Evolutionary conservation across 2,329 filamentous ascomycete species (phyloP), one percentile per base, ranked within the genome.

Genomic region (Geosmithia flava): DNA sequence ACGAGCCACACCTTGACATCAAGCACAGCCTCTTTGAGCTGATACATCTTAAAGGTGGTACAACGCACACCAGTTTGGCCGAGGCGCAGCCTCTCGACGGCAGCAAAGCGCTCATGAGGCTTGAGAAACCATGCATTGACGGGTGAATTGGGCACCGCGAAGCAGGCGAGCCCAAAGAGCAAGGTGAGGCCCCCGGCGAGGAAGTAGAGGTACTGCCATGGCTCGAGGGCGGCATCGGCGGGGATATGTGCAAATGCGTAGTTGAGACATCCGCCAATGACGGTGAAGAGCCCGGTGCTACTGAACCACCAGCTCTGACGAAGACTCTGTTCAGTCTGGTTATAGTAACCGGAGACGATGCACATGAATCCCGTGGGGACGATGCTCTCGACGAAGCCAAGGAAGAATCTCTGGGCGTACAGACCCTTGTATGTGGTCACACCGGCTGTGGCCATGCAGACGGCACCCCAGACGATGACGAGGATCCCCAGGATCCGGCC

Each of bases 361-460:
- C 66, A 67, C 68, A 74, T 73, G 55, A 74, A 74, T 0, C 65
- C 64, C 0, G 71, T 74, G 0, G 72, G 71, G 10, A 76, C 67
- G 16, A 74, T 67, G 47, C 65, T 68, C 52, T 76, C 72, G 3
- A 70, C 64, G 44, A 75, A 54, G 33, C 53, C 52, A 0, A 78
- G 71, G 57, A 80, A 80, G 65, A 85, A 84, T 16, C 82, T 72
- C 65, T 85, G 81, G 0, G 68, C 78, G 51, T 74, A 86, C 1
- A 89, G 65, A 0, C 83, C 84, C 23, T 70, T 69, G 68, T 77
- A 78, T 2, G 69, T 72, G 0, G 75, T 80, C 1, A 87, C 80
- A 0, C 77, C 78, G 0, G 83, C 83, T 0, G 84, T 87, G 16
- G 79, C 68, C 68, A 84, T 81, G 61, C 83, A 87, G 3, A 83